Evolutionary conservation across 2,329 filamentous ascomycete species (phyloP).

Genomic region (Alternaria triticina): DNA sequence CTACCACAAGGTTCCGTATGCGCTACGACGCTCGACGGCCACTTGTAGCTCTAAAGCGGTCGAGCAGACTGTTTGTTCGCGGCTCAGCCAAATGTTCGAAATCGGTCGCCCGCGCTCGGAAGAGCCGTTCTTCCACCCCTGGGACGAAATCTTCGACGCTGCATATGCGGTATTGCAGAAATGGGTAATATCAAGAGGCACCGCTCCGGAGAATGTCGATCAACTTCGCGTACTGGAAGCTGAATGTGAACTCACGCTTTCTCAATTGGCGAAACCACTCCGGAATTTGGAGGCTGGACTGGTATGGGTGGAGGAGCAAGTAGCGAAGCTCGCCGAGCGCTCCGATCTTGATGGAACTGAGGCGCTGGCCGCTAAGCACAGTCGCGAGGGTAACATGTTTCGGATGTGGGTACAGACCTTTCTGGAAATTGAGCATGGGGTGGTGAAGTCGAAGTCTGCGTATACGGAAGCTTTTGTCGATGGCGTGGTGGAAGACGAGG

Average conservation of each 20-base stretch:
- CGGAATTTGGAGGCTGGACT: background rate
- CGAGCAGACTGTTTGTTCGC: background rate
- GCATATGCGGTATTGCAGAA: background rate
- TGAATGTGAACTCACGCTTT: background rate
- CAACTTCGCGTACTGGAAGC: background rate
- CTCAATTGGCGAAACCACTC: background rate
- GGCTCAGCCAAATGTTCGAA: slow-evolving; percentile 8
- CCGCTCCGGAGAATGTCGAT: background rate
- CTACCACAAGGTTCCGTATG: slow-evolving; percentile 10
- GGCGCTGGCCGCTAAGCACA: background rate
- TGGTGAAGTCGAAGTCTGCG: background rate
- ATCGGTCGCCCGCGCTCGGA: background rate
- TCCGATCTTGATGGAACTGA: background rate
- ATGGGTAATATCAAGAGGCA: background rate
- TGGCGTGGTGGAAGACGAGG: background rate
- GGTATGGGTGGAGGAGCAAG: slow-evolving; percentile 2
- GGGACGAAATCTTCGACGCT: slow-evolving; percentile 1
- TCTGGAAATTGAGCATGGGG: slow-evolving; percentile 5
- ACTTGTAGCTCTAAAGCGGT: background rate
- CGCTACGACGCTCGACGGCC: background rate
- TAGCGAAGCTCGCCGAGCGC: background rate
- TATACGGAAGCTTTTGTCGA: slow-evolving; percentile 4
- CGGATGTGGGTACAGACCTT: slow-evolving; percentile 12
- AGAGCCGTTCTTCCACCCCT: slow-evolving; percentile 8
- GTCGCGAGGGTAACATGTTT: slow-evolving; percentile 10